Evolutionary conservation across 306 rosid species (phyloP), one percentile per base, ranked within the genome.

Genomic region (Cucurbita pepo): DNA sequence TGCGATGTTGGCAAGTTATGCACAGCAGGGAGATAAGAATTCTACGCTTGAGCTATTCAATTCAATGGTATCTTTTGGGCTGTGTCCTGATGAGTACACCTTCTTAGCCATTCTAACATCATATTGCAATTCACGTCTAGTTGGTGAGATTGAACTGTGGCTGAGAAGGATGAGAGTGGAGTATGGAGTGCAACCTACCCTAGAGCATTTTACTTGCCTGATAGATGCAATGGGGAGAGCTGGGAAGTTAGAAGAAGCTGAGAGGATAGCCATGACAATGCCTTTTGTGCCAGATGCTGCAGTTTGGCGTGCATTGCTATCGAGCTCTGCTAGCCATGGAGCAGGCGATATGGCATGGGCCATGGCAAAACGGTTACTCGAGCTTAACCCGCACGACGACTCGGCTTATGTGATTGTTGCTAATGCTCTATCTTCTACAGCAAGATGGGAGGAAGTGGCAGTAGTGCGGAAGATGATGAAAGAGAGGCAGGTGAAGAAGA

Each of bases 121-220:
- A 0, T 62, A 84, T 30, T 80, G 76, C 83, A 93, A 88, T 79
- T 87, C 88, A 1, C 87, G 90, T 72, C 66, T 77, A 85, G 88
- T 74, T 84, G 69, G 61, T 72, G 83, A 86, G 82, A 73, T 83
- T 45, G 85, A 86, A n/a, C 21, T 6, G 50, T 93, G 97, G 97
- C 69, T 93, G 82, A 84, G 63, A 11, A 76, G 83, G 76, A 93
- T 93, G 97, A 82, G 44, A 13, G 76, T 41, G 21, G 86, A 77
- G 62, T 87, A 84, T 64, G 86, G 82, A 25, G 73, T 93, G 78
- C 87, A 88, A 54, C 98, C 98, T 0, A 76, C 75, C 25, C 71
- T 93, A 7, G 94, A 88, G 84, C 98, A 93, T 82, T 90, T 83
- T 80, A 94, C 98, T 0, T 94, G 98, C 82, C 81, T 94, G 82